Conservation (phyloP, 768 basidiomycete genomes). For the Holtermanniella nyarrowii region DNA sequence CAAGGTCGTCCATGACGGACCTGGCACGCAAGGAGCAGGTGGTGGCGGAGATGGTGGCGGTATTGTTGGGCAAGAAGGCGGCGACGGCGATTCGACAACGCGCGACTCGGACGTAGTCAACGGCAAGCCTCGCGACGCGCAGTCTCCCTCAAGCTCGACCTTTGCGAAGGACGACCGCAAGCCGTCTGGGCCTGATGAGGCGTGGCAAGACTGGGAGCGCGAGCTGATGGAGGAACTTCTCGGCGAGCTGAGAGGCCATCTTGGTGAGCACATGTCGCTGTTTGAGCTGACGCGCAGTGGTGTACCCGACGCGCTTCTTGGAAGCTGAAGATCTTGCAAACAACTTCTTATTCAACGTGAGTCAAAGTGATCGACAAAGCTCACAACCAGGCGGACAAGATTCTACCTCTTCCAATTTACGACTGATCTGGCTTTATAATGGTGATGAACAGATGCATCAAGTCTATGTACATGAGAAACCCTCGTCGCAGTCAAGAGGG, state of each 20-base stretch:
- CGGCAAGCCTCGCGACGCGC: constrained; percentile 16
- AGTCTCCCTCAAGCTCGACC: background rate
- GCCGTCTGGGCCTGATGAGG: constrained; percentile 48
- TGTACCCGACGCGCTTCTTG: constrained; percentile 74
- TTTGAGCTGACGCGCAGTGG: constrained; percentile 46
- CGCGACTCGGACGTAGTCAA: constrained; percentile 7
- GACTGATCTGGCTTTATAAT: too few relatives aligned
- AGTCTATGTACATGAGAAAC: too few relatives aligned
- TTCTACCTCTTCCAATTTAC: constrained; percentile 40
- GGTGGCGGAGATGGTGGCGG: constrained; percentile 43
- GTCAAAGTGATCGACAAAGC: constrained; percentile 7
- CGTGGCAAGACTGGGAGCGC: constrained; percentile 70
- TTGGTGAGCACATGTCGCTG: constrained; percentile 52
- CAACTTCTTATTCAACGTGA: constrained; percentile 78
- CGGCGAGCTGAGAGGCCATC: constrained; percentile 65
- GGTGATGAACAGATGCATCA: too few relatives aligned
- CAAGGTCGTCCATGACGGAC: constrained; percentile 36
- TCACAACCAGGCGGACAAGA: constrained; percentile 48
- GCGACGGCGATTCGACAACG: constrained; percentile 8
- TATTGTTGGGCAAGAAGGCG: constrained; percentile 32
- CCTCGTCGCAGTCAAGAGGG: too few relatives aligned
- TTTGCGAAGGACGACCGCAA: constrained; percentile 5
- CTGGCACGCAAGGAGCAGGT: constrained; percentile 40
- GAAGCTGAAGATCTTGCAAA: constrained; percentile 87
- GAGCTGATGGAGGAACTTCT: constrained; percentile 83